Evolutionary conservation across 306 rosid species (phyloP), one percentile per base, ranked within the genome.

Genomic region (Dalbergia oliveri): DNA sequence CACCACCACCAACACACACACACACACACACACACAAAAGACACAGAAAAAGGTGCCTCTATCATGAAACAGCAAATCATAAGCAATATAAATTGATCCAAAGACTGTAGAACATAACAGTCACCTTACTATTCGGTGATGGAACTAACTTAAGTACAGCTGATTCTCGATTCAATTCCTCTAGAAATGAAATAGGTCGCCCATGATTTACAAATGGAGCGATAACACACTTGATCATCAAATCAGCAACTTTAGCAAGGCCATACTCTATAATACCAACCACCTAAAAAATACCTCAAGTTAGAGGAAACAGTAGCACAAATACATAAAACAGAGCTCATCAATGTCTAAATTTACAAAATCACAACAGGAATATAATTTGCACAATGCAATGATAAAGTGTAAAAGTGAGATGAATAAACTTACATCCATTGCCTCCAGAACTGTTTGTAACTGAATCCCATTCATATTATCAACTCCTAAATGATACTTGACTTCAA

Each of bases 351-450:
- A 15, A n/a, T 60, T 67, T 60, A 78, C 69, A 66, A 57, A 35
- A 50, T 51, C 23, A 41, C n/a, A 44, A 73, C 9, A 18, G 56
- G 69, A 73, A 57, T 10, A 23, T n/a, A 80, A 56, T 73, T 37
- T 49, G n/a, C 41, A 56, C 1, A 1, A n/a, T 47, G 15, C 43
- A 41, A 16, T 50, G n/a, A 16, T 18, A 26, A 61, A 81, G 69
- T 21, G 51, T 16, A 51, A 67, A 53, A 72, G 35, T 79, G 72
- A 69, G 62, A 76, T 41, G 31, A 53, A 66, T 39, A 31, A 14
- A 75, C 99, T 91, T 83, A 93, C 99, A 64, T 93, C 94, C 90
- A 95, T 89, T 76, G 98, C 98, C 66, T 91, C 92, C 79, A 95
- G 72, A 82, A 93, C 93, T 39, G 91, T 84, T 66, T 78, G 87